phyloP scores from a whole-genome alignment of 139 green algal genomes.

The Ettlia oleoabundans region DNA sequence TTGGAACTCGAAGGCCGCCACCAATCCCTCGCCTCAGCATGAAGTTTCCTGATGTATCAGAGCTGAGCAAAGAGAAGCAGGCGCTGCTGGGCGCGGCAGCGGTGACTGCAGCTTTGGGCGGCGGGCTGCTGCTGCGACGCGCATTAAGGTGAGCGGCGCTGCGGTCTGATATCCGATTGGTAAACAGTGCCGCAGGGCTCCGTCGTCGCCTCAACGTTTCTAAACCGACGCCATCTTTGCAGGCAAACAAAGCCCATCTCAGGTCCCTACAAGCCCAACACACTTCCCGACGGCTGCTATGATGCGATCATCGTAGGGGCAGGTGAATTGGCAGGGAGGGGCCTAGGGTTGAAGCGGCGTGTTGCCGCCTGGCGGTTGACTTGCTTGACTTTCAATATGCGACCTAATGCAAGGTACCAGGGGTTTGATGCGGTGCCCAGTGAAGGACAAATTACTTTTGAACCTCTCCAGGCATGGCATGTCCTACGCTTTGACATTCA shows the following conservation, averaged over 20 bases:
- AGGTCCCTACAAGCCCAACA: constrained; percentile 61
- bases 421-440: too few relatives aligned
- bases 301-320: constrained; percentile 89
- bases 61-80: constrained; percentile 15
- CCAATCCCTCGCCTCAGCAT: too few relatives aligned
- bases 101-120: constrained; percentile 21
- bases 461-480: too few relatives aligned
- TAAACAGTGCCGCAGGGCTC: background rate
- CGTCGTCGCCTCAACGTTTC: background rate
- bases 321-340: constrained; percentile 2
- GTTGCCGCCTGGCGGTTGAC: background rate
- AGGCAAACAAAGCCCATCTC: constrained; percentile 44
- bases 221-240: constrained; percentile 1
- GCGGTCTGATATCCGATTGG: background rate
- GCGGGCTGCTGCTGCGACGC: constrained; percentile 8
- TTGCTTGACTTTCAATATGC: too few relatives aligned
- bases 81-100: constrained; percentile 13
- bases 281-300: constrained; percentile 75
- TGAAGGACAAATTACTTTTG: too few relatives aligned
- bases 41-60: too few relatives aligned
- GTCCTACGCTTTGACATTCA: too few relatives aligned
- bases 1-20: too few relatives aligned
- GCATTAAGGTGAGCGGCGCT: constrained; percentile 14
- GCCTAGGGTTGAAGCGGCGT: background rate
- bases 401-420: background rate